Base-by-base conservation (phyloP, 805 yeast genomes). In the Wickerhamiella parazyma region DNA sequence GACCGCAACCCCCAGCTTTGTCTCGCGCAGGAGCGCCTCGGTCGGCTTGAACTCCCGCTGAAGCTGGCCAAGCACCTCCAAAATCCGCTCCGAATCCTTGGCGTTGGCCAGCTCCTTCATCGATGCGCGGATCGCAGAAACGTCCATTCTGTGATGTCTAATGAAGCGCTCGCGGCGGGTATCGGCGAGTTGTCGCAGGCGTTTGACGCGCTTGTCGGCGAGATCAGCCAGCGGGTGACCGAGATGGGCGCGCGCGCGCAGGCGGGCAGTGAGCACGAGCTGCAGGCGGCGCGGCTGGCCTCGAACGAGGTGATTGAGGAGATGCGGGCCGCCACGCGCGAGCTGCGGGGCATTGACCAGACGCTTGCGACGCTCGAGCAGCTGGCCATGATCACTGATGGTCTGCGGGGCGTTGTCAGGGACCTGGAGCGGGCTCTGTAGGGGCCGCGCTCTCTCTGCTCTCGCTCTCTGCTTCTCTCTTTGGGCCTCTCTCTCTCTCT, bases 1-100 rank as follows among this genome's bases (percentile, higher is more conserved):
- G 34, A 91, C 96, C 7, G 87, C 89, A 14, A 91, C 89, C 50
- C 98, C 98, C n/a, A 91, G 89, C 61, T 85, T 86, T 7, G 98
- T 91, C 56, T 89, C 94, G 55, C 96, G 73, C 41, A 89, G 68
- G 28, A 89, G 67, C 58, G 77, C 74, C 57, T 89, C 97, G 1
- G 93, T 78, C 8, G 97, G 95, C 52, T 69, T 67, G 42, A 85
- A 82, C 10, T 82, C 83, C 45, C 70, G 73, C 51, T 80, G 76
- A 48, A 89, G 65, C 19, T 72, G 67, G 35, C 68, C 71, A 50
- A 89, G 65, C 14, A 87, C 71, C 57, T 78, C 80, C 44, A 80
- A 56, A 21, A 82, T 73, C 3, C 80, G 72, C 33, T 72, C 73
- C 42, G 82, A 78, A 44, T 72, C 73, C 25, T 72, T 65, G 18